phyloP scores from a whole-genome alignment of 148 eudicot genomes.

The Diospyros lotus region DNA sequence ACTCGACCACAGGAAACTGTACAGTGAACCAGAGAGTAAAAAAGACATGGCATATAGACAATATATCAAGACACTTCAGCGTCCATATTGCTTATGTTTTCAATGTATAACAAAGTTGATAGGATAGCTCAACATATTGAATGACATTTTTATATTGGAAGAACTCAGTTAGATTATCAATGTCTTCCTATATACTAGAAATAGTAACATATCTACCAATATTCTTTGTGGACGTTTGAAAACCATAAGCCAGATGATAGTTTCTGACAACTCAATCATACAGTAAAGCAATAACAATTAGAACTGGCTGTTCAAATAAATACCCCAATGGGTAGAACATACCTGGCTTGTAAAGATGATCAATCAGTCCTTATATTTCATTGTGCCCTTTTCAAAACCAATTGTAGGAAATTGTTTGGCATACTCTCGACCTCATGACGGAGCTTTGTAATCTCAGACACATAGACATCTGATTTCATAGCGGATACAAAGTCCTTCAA shows the following conservation, averaged over 20 bases:
- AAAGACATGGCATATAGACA: not conserved
- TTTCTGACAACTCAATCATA: not conserved
- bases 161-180: not conserved
- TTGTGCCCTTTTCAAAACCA: slow-evolving; percentile 85
- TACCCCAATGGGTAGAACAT: slow-evolving; percentile 6
- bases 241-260: not conserved
- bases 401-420: slow-evolving; percentile 96
- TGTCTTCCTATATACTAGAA: not conserved
- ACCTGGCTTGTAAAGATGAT: slow-evolving; percentile 4
- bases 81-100: not conserved
- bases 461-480: slow-evolving; percentile 47
- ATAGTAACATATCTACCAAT: not conserved
- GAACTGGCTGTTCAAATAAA: not conserved
- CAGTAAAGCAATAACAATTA: not conserved
- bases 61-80: not conserved
- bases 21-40: not conserved
- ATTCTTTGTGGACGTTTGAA: not conserved
- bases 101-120: not conserved
- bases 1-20: not conserved
- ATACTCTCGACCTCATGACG: slow-evolving; percentile 81
- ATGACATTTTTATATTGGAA: not conserved
- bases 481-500: slow-evolving; percentile 88
- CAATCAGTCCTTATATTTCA: slow-evolving; percentile 87
- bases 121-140: not conserved
- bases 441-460: slow-evolving; percentile 77